These are phyloP conservation scores for Shiraia sp. DNA, from an alignment of 2,329 filamentous ascomycete species.

Conservation along the genomic window DNA sequence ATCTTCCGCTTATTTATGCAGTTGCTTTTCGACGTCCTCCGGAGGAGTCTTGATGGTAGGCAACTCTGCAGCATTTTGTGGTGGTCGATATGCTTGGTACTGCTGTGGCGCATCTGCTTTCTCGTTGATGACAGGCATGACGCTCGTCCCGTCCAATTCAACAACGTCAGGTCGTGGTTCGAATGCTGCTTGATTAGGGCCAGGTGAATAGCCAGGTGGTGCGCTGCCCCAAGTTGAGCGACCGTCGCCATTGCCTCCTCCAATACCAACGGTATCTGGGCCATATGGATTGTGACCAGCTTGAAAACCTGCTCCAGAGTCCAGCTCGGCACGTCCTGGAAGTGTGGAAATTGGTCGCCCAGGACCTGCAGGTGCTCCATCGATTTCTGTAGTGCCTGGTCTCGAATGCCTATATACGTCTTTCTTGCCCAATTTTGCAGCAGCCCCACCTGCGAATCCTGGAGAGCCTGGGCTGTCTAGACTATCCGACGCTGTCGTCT, in stretches of 20 bases:
- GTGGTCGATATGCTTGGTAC: conserved; percentile 35
- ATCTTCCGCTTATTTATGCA: conserved; percentile 2
- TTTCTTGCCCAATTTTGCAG: conserved; percentile 26
- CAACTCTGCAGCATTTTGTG: conserved; percentile 20
- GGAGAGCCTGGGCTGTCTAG: conserved; percentile 9
- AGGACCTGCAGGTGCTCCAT: conserved; percentile 32
- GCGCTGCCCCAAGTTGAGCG: conserved; percentile 30
- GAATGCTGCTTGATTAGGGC: conserved; percentile 13
- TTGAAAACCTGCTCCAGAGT: conserved; percentile 30
- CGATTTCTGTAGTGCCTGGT: conserved; percentile 31
- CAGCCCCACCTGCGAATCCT: conserved; percentile 26
- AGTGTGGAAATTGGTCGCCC: conserved; percentile 31
- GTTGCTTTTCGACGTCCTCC: conserved; percentile 25
- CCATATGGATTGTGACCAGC: conserved; percentile 27
- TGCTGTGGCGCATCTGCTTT: conserved; percentile 13
- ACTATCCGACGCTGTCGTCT: conserved; percentile 17
- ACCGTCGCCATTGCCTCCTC: conserved; percentile 29
- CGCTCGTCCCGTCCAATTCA: conserved; percentile 24
- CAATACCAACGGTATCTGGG: conserved; percentile 36
- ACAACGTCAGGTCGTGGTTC: conserved; percentile 8
- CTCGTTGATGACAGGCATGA: conserved; percentile 16
- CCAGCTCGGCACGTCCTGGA: conserved; percentile 36
- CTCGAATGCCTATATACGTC: conserved; percentile 19
- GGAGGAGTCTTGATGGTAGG: conserved; percentile 24
- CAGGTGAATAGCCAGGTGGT: conserved; percentile 37